A percentile compares a stretch with the other conserved stretches of the same genome.
phyloP scores from a whole-genome alignment of 2,329 filamentous ascomycete species.

The Ophiosphaerella narmari region DNA sequence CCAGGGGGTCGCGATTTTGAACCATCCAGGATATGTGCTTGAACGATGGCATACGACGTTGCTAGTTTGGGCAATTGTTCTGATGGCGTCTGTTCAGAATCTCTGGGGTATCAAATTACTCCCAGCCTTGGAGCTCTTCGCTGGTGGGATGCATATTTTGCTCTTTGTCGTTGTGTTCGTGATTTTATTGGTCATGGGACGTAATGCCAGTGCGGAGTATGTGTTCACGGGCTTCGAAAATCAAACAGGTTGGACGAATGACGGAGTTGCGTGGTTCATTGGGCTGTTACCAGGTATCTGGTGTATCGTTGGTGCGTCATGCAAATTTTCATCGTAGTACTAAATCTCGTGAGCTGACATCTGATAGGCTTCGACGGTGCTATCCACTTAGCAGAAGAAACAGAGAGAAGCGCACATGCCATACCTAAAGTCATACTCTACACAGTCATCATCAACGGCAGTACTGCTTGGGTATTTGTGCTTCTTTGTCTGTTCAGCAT shows the following conservation, averaged over 20 bases:
- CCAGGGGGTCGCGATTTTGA: conserved; percentile 31
- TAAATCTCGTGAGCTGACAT: neutral
- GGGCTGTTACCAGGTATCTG: neutral
- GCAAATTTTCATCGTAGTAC: neutral
- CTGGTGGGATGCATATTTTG: neutral
- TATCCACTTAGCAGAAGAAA: neutral
- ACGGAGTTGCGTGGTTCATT: neutral
- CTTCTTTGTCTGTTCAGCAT: neutral
- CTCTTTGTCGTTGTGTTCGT: neutral
- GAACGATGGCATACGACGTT: conserved; percentile 55
- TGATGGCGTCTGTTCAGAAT: conserved; percentile 1
- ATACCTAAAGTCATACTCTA: neutral
- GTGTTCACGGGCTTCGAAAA: neutral
- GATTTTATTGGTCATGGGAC: neutral
- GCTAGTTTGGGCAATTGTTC: conserved; percentile 48
- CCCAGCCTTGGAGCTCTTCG: neutral
- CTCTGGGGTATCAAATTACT: neutral
- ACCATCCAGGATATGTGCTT: conserved; percentile 36
- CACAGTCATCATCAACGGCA: neutral
- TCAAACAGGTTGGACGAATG: neutral
- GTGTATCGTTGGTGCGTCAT: neutral
- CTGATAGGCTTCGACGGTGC: neutral
- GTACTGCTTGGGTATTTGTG: neutral
- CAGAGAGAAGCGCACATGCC: neutral
- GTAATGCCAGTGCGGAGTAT: neutral